Percentiles rank a stretch among this genome's conserved stretches.
Evolutionary conservation across 306 rosid genomes (phyloP).

Genomic region (Ormosia emarginata): DNA sequence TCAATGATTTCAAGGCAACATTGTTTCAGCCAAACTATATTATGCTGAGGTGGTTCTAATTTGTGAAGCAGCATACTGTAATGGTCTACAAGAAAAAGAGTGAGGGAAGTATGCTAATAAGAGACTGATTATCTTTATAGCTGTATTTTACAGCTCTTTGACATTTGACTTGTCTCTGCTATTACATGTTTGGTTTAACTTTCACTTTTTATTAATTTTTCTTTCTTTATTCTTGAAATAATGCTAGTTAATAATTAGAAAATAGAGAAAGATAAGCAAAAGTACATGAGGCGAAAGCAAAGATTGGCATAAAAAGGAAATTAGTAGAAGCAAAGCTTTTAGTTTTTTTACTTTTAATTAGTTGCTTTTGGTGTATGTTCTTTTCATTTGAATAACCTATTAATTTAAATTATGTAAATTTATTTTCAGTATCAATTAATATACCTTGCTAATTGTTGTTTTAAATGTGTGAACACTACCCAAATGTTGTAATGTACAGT

Average conservation of each 20-base stretch:
- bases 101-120: not conserved
- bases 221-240: not conserved
- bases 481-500: not conserved
- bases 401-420: not conserved
- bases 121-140: not conserved
- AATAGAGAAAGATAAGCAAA: not conserved
- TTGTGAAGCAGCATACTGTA: not conserved
- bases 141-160: not conserved
- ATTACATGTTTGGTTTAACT: not conserved
- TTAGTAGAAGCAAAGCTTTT: not conserved
- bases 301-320: not conserved
- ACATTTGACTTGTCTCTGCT: not conserved
- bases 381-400: not conserved
- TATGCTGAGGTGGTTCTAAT: not conserved
- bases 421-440: not conserved
- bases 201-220: not conserved
- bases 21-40: not conserved
- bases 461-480: not conserved
- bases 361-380: not conserved
- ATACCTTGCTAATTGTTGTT: not conserved
- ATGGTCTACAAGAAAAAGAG: not conserved
- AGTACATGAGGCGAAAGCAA: not conserved
- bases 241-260: not conserved
- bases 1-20: not conserved
- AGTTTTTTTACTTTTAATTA: not conserved